Evolutionary conservation across 495 filamentous ascomycete genomes (phyloP).

Genomic region (Niebla homalea): DNA sequence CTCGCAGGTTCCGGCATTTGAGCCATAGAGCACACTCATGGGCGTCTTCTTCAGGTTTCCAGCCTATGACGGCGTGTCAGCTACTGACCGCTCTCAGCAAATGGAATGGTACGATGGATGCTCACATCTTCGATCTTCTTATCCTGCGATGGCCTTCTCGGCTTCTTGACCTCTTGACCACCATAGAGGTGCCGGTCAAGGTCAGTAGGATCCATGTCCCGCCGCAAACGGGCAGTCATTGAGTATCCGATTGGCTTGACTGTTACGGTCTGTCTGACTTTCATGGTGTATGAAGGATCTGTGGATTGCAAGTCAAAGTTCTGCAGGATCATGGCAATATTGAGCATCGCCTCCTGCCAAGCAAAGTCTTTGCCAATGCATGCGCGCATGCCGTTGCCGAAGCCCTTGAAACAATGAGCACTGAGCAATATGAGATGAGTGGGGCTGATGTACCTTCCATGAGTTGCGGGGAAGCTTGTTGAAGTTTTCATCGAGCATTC

Average conservation of each 20-base stretch:
- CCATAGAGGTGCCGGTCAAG: slow-evolving; percentile 39
- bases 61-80: not conserved
- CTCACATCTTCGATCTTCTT: slow-evolving; percentile 3
- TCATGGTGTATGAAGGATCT: slow-evolving; percentile 41
- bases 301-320: slow-evolving; percentile 48
- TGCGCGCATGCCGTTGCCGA: slow-evolving; percentile 50
- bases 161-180: slow-evolving; percentile 5
- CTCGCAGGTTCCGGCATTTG: slow-evolving; percentile 67
- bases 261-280: slow-evolving; percentile 57
- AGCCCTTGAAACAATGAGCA: slow-evolving; percentile 17
- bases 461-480: slow-evolving; percentile 41
- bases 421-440: not conserved
- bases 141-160: not conserved
- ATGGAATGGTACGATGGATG: not conserved
- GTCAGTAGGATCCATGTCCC: slow-evolving; percentile 42
- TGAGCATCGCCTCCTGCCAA: slow-evolving; percentile 46
- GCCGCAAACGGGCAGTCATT: slow-evolving; percentile 50
- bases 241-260: slow-evolving; percentile 64
- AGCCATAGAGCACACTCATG: slow-evolving; percentile 58
- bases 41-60: slow-evolving; percentile 24
- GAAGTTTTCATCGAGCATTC: slow-evolving; percentile 52
- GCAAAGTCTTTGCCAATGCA: slow-evolving; percentile 61
- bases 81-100: not conserved
- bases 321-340: slow-evolving; percentile 42
- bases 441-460: slow-evolving; percentile 32